A percentile compares a stretch with the other conserved stretches of the same genome.
phyloP scores from a whole-genome alignment of 257 asterid genomes.

The Nicotiana tomentosiformis region DNA sequence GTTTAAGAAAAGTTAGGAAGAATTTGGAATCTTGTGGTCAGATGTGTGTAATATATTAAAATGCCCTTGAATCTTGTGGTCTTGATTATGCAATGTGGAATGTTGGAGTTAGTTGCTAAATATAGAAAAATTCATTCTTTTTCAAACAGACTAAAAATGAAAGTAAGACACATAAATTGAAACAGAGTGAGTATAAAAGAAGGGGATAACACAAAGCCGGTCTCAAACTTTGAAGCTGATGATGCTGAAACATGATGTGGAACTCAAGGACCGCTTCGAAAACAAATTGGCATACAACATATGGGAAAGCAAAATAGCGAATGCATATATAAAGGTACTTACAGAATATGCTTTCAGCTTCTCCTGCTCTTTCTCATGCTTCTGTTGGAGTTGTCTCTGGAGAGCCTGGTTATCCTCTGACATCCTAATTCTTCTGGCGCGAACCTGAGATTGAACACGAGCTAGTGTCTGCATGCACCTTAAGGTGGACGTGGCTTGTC shows the following conservation, averaged over 20 bases:
- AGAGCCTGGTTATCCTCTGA: conserved; percentile 56
- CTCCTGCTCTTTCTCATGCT: conserved; percentile 54
- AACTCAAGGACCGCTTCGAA: neutral
- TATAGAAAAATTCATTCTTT: too few species aligned
- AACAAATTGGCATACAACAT: neutral
- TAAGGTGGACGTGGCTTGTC: conserved; percentile 60
- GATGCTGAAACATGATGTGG: neutral
- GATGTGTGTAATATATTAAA: too few species aligned
- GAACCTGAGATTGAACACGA: conserved; percentile 66
- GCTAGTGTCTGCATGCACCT: conserved; percentile 69
- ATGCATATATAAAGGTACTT: conserved; percentile 21
- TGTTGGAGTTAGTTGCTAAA: too few species aligned
- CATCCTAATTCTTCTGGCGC: conserved; percentile 50
- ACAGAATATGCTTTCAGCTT: conserved; percentile 47
- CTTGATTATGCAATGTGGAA: too few species aligned
- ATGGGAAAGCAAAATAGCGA: neutral
- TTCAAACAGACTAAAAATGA: too few species aligned
- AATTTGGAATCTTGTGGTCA: too few species aligned
- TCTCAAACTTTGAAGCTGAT: neutral
- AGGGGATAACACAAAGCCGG: neutral
- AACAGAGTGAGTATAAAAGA: neutral
- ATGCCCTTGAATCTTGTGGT: too few species aligned
- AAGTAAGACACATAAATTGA: too few species aligned
- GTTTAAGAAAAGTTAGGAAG: too few species aligned
- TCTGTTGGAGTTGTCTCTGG: conserved; percentile 67